These are phyloP conservation scores for Penicillium sumatraense DNA, from an alignment of 2,329 filamentous ascomycete genomes.

Conservation along the genomic window DNA sequence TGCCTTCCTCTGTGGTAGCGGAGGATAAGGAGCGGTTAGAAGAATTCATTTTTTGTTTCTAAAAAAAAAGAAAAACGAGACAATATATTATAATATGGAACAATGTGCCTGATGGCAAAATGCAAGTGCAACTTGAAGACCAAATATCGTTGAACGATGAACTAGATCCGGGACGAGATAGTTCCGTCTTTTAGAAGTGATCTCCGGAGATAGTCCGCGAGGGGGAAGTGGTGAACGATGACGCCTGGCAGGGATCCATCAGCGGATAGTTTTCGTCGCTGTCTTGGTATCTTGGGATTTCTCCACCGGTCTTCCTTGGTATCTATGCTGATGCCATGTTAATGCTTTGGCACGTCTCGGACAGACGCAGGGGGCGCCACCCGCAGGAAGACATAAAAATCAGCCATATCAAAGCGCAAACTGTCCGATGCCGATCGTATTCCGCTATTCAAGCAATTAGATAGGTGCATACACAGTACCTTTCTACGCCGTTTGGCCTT, in stretches of 20 bases:
- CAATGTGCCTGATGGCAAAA: neutral
- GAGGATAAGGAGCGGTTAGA: slow-evolving; percentile 4
- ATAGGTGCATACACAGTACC: too few species aligned
- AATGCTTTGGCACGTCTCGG: neutral
- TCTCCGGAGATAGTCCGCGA: neutral
- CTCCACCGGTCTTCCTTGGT: slow-evolving; percentile 14
- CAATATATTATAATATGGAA: neutral
- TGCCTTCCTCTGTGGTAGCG: slow-evolving; percentile 4
- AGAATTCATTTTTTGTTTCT: slow-evolving; percentile 7
- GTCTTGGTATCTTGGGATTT: slow-evolving; percentile 10
- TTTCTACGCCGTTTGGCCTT: neutral
- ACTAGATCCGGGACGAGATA: neutral
- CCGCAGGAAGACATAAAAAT: neutral
- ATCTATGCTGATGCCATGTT: slow-evolving; percentile 3
- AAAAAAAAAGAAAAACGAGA: too few species aligned
- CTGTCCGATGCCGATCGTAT: neutral
- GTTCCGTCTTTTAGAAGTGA: slow-evolving; percentile 2
- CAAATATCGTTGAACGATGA: neutral
- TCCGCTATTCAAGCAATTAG: neutral
- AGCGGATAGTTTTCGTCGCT: neutral
- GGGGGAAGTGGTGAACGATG: neutral
- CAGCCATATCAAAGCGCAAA: neutral
- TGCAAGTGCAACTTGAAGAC: neutral
- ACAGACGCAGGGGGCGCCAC: neutral
- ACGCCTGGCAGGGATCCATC: slow-evolving; percentile 9